Base-by-base conservation (phyloP, 2,329 filamentous ascomycete genomes). In the Penicillium brevicompactum region DNA sequence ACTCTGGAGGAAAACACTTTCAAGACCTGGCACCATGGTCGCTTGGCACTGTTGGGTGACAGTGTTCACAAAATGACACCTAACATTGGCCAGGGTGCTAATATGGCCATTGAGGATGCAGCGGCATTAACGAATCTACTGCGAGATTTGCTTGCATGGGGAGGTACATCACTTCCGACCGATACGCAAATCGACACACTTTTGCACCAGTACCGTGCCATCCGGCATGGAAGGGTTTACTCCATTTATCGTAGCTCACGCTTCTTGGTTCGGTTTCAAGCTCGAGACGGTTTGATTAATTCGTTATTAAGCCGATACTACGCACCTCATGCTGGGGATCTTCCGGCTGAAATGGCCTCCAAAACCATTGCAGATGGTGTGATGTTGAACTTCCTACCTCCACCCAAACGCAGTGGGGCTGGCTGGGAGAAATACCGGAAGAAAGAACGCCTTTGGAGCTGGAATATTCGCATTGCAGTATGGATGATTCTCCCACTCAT, bases 31-130 rank as follows among this genome's bases (percentile, higher is more conserved):
- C 48, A 58, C 40, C 57, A 58, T 47, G 62, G 57, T 16, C 62
- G 67, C 9, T 50, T 68, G 27, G 60, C 62, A 14, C 56, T 62
- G 14, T 31, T 68, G 1, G 69, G 69, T 4, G 68, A 71, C 51
- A 63, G 62, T 41, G 56, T 63, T 27, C 63, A 67, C 52, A 34
- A 43, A 16, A 50, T 50, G 47, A 50, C 47, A 34, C 47, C 47
- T 9, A 50, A 50, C 22, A 34, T 50, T 21, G 48, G 48, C 9
- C 48, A 50, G 37, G 48, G 40, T 13, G 48, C 48, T n/a, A 50
- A 50, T 24, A 44, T 24, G 24, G 48, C 48, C 6, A 50, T 50
- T 10, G 48, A 50, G 32, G 48, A 44, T n/a, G 48, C 48, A 16
- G 48, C 48, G 6, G 41, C 22, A 2, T 34, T 50, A 24, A 34